Evolutionary conservation across 2,329 filamentous ascomycete species (phyloP).

Genomic region (Colletotrichum camelliae): DNA sequence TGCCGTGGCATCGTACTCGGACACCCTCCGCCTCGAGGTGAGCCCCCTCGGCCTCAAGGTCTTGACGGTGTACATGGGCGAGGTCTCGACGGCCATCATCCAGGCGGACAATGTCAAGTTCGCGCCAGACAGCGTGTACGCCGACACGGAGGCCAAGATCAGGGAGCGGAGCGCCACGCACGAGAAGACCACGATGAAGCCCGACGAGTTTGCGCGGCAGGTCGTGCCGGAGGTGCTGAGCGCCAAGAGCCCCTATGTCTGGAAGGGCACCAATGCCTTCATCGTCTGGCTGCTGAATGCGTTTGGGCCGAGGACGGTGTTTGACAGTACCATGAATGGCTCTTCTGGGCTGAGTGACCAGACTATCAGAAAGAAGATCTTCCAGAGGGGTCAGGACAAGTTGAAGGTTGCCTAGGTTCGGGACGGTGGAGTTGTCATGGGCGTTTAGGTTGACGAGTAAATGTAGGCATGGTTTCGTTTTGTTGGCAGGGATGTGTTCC

Average conservation of each 20-base stretch:
- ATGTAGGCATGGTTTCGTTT: background rate
- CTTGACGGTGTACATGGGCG: slow-evolving; percentile 36
- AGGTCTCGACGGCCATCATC: background rate
- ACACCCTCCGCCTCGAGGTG: slow-evolving; percentile 39
- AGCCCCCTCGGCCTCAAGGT: slow-evolving; percentile 42
- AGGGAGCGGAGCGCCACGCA: background rate
- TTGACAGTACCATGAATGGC: slow-evolving; percentile 22
- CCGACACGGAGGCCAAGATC: background rate
- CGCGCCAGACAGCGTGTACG: background rate
- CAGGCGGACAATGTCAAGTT: background rate
- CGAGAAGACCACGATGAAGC: background rate
- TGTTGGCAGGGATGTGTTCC: background rate
- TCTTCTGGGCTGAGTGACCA: background rate
- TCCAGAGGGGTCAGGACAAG: background rate
- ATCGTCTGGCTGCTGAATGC: slow-evolving; percentile 27
- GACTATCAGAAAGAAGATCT: background rate
- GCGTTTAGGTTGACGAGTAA: background rate
- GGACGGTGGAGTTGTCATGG: background rate
- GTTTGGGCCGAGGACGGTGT: slow-evolving; percentile 39
- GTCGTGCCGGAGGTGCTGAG: background rate
- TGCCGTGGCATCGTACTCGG: slow-evolving; percentile 43
- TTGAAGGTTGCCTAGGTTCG: background rate
- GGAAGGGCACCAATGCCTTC: slow-evolving; percentile 14
- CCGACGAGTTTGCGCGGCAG: background rate
- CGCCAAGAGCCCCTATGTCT: background rate